Evolutionary conservation across 345 rosid species (phyloP), one percentile per base, ranked within the genome.

Genomic region (Boechera stricta): DNA sequence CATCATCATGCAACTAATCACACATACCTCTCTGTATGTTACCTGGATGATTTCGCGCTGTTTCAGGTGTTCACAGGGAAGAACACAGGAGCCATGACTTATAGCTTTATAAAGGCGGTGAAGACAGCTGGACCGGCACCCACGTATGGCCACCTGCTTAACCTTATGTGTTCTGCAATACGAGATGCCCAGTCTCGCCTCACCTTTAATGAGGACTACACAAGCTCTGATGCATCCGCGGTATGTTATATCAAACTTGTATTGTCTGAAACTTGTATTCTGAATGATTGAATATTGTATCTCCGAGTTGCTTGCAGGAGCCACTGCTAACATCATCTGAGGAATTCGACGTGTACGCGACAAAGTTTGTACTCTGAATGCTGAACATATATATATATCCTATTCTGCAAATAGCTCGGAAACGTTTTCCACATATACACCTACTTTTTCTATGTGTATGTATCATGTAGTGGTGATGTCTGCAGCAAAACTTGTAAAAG

Each of bases 31-130:
- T 62, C 26, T 15, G 6, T 49, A 26, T 61, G 3, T 47, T 56
- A 66, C 24, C 29, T 33, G 12, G 49, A 67, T 67, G 73, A 24
- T 65, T 65, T 62, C 10, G 54, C 4, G 15, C 28, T 41, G 76
- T 54, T 54, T 56, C 81, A 93, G 98, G 87, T 89, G 28, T 87
- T 93, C 55, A 75, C 91, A 11, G 87, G 86, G 6, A 84, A 60
- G 39, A 76, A 69, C 69, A 72, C 81, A 13, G 98, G 97, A 28
- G 97, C 93, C 13, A 67, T 89, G 87, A 94, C 97, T 4, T 87
- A 83, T 65, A 85, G 91, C 86, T 91, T 94, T 80, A 88, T 91
- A 36, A 88, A 90, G 54, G 87, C 94, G 4, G 81, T 91, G 70
- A 82, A 84, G 55, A 86, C 81, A 3, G 81, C 81, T 66, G 91